These are phyloP conservation scores for Glomus cerebriforme DNA, from an alignment of 192 early-diverging fungal genomes.

Conservation along the genomic window DNA sequence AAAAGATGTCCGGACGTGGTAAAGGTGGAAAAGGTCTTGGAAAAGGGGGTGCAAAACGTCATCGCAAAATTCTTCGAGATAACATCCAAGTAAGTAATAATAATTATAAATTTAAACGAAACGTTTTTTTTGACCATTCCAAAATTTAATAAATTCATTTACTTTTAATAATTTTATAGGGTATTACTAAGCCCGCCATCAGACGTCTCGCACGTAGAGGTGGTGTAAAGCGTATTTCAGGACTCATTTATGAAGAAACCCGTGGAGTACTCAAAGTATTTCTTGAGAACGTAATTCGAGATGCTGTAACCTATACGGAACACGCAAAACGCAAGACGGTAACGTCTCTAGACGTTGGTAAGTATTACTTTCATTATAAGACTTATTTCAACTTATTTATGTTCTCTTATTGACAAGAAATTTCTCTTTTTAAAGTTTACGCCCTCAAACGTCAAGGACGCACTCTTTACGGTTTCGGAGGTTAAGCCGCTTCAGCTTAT, in stretches of 20 bases:
- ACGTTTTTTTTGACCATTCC: not conserved
- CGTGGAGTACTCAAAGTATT: conserved; percentile 96
- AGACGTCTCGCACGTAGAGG: conserved; percentile 99
- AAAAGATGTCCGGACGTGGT: conserved; percentile 85
- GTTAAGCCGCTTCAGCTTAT: conserved; percentile 36
- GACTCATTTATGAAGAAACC: conserved; percentile 98
- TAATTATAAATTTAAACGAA: not conserved
- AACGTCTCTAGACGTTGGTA: conserved; percentile 92
- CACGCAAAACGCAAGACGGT: conserved; percentile 99
- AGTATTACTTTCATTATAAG: not conserved
- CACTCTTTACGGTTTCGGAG: conserved; percentile 79
- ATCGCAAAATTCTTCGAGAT: conserved; percentile 92
- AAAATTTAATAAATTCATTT: not conserved
- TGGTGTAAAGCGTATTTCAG: conserved; percentile 99
- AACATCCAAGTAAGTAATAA: conserved; percentile 51
- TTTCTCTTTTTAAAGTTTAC: conserved; percentile 66
- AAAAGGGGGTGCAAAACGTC: conserved; percentile 93
- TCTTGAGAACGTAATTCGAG: conserved; percentile 97
- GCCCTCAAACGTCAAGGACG: conserved; percentile 98
- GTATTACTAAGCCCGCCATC: conserved; percentile 56
- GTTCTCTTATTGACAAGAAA: not conserved
- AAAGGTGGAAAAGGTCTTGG: conserved; percentile 93
- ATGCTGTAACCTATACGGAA: conserved; percentile 91
- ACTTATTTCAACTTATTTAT: not conserved
- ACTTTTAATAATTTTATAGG: not conserved